Base-by-base conservation (phyloP, 345 rosid species). In the Hevea brasiliensis region DNA sequence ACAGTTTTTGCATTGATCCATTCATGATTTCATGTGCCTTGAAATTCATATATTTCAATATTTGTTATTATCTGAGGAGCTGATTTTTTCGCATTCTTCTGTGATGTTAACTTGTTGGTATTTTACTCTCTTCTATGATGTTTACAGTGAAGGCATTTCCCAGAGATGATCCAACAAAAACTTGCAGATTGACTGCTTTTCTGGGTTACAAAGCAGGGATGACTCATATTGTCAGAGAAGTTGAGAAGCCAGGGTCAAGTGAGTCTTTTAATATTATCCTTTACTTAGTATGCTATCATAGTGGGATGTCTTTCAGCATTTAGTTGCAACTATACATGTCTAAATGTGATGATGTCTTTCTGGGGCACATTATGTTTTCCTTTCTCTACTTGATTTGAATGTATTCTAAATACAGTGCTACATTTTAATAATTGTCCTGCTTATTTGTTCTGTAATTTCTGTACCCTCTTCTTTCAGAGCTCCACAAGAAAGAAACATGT, bases 221-320 rank as follows among this genome's bases (percentile, higher is more conserved):
- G 97, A 89, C 97, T 40, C 95, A 92, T 78, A 88, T 92, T 82
- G 93, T 92, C 21, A 76, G 93, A 68, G 97, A 92, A 66, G 97
- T 92, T 6, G 93, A 89, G 53, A 92, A 92, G 59, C 95, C 93
- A 3, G 93, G 97, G 70, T 92, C 95, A 26, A 92, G 94, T 89
- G 76, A 85, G 92, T 54, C 37, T 32, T 6, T 12, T 23, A 0
- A 4, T 24, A 26, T 58, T 42, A 10, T 5, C 55, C 8, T 17
- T 6, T 50, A 3, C 23, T 9, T 41, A 23, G 72, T 8, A 24
- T 41, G 40, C 23, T 21, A 44, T 1, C 1, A 7, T 20, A 41
- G 7, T 13, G 2, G 18, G 18, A n/a, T 12, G 6, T 40, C 1
- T n/a, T 35, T 61, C 65, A 15, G 1, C 45, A 8, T 37, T 35